These are phyloP conservation scores for Candida caryicola DNA, from an alignment of 805 yeast species.

Conservation along the genomic window DNA sequence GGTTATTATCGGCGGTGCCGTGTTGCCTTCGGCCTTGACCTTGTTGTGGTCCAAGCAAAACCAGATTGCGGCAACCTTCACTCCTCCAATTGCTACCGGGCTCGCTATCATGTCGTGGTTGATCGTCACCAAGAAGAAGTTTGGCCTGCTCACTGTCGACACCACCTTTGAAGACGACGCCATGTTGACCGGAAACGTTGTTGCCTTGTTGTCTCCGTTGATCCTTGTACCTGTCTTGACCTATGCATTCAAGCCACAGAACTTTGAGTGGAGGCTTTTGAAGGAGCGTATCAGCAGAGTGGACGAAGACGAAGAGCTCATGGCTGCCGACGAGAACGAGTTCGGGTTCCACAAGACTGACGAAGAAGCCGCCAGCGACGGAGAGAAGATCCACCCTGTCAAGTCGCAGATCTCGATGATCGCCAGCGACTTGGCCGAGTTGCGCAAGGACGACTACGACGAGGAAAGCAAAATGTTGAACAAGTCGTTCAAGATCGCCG, in stretches of 20 bases:
- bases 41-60: constrained; percentile 65
- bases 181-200: constrained; percentile 86
- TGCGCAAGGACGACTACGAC: constrained; percentile 25
- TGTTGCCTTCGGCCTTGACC: constrained; percentile 69
- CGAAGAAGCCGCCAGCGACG: constrained; percentile 13
- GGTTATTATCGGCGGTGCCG: constrained; percentile 82
- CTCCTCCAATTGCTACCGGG: constrained; percentile 78
- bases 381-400: constrained; percentile 30
- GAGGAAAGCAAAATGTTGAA: constrained; percentile 52
- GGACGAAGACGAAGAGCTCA: constrained; percentile 67
- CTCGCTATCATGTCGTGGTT: constrained; percentile 66
- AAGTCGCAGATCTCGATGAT: constrained; percentile 38
- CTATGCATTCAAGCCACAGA: constrained; percentile 59
- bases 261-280: constrained; percentile 69
- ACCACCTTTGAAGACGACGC: constrained; percentile 81
- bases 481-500: constrained; percentile 61
- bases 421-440: constrained; percentile 37
- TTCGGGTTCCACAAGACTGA: constrained; percentile 12
- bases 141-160: constrained; percentile 31
- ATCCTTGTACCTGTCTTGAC: constrained; percentile 67
- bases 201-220: constrained; percentile 72
- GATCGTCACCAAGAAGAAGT: constrained; percentile 32
- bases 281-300: constrained; percentile 56
- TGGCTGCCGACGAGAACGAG: constrained; percentile 32
- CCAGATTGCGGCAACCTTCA: constrained; percentile 60